Evolutionary conservation across 345 rosid genomes (phyloP).

Genomic region (Tarenaya hassleriana): DNA sequence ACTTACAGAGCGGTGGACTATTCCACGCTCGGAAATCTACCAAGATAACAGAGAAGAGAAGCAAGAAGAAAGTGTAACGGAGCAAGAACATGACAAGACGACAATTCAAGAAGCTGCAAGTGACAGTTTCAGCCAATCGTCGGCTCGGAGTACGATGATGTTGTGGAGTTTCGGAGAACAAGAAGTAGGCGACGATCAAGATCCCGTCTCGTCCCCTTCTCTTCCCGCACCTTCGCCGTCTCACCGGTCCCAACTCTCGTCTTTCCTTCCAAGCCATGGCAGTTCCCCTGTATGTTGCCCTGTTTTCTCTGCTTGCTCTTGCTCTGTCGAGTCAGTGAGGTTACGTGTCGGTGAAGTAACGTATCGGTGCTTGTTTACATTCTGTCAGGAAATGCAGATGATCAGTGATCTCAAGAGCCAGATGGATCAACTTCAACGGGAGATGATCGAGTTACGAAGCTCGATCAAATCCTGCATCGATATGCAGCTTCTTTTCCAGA

Average conservation of each 20-base stretch:
- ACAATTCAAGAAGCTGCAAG: slow-evolving; percentile 33
- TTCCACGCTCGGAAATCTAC: not conserved
- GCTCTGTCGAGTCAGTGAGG: not conserved
- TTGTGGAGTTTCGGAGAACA: slow-evolving; percentile 51
- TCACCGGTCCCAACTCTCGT: slow-evolving; percentile 21
- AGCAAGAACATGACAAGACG: slow-evolving; percentile 25
- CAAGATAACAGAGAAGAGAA: not conserved
- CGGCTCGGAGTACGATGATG: slow-evolving; percentile 29
- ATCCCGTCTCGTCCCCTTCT: slow-evolving; percentile 26
- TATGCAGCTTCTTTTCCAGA: slow-evolving; percentile 52
- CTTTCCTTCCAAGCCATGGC: slow-evolving; percentile 25
- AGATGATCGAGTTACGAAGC: slow-evolving; percentile 57
- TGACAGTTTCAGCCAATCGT: slow-evolving; percentile 38
- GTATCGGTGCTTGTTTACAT: slow-evolving; percentile 1
- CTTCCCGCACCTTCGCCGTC: slow-evolving; percentile 26
- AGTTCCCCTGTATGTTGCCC: slow-evolving; percentile 46
- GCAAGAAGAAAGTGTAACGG: slow-evolving; percentile 29
- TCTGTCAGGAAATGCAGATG: slow-evolving; percentile 56
- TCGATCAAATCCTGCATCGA: slow-evolving; percentile 49
- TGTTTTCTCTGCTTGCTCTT: not conserved
- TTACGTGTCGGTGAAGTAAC: slow-evolving; percentile 10
- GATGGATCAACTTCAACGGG: slow-evolving; percentile 60
- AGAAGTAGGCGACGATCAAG: slow-evolving; percentile 34
- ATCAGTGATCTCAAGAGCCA: slow-evolving; percentile 58
- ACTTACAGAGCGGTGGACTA: not conserved